Evolutionary conservation across 2,329 filamentous ascomycete genomes (phyloP), one percentile per base, ranked within the genome.

Genomic region (Pseudogymnoascus sp.): DNA sequence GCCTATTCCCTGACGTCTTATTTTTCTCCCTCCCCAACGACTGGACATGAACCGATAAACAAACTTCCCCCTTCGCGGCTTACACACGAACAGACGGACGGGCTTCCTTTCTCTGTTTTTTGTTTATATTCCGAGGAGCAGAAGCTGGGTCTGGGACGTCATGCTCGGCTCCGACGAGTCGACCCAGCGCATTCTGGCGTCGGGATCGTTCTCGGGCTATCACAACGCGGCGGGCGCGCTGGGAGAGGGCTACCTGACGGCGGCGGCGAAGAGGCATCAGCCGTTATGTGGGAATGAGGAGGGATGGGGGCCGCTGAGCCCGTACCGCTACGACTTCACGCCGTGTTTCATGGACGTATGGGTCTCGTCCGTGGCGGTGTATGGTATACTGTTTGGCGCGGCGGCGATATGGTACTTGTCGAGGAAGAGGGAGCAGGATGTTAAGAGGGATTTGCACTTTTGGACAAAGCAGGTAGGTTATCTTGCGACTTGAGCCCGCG

Each of bases 311-410:
- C 94, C 94, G 20, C 72, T 99, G 72, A 97, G 91, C 75, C 86
- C 87, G 36, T 80, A 86, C 67, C 83, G 93, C 73, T 97, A 91
- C 75, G 94, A 99, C 76, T 91, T 99, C 70, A 97, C 94, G 14
- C 93, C 94, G 39, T 99, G 94, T 78, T 99, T 99, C 72, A 86
- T 97, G 69, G 95, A 99, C 73, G 84, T 96, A 20, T 92, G 90
- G 84, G 84, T 97, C 62, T 84, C 89, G 35, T 76, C 81, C 1
- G 89, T 96, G 28, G 90, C 90, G 7, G 80, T 80, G 12, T 95
- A 88, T 76, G 92, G 93, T 14, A 79, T 97, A 22, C 61, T 97
- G 22, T 81, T 87, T 65, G 94, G 94, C 62, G 80, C 85, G 6
- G 80, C 86, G 50, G 91, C 93, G 30, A 76, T 96, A 41, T 93